Evolutionary conservation across 495 filamentous ascomycete species (phyloP).

Genomic region (Talaromyces adpressus): DNA sequence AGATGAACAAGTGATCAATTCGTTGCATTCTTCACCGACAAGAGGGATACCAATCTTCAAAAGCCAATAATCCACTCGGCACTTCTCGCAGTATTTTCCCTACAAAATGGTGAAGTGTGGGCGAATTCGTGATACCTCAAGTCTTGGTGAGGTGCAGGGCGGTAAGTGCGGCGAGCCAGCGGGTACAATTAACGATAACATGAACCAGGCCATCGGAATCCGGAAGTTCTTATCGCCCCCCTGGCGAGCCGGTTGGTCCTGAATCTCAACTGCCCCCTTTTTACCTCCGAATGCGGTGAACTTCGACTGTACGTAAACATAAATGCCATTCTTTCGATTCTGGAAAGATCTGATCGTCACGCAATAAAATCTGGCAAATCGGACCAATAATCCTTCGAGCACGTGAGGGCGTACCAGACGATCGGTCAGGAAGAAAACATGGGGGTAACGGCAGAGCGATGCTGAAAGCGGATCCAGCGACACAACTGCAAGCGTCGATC

Average conservation of each 20-base stretch:
- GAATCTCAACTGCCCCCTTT: background rate
- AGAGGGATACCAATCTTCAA: background rate
- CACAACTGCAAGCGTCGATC: slow-evolving; percentile 1
- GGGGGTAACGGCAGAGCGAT: background rate
- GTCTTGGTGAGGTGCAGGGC: background rate
- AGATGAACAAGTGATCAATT: background rate
- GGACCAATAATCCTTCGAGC: background rate
- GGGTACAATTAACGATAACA: background rate
- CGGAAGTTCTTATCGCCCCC: slow-evolving; percentile 1
- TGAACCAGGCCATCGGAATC: background rate
- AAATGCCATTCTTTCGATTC: background rate
- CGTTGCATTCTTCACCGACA: background rate
- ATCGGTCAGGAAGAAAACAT: background rate
- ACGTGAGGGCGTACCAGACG: background rate
- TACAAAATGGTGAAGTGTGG: background rate
- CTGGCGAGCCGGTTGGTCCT: background rate
- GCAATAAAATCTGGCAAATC: background rate
- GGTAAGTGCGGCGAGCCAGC: background rate
- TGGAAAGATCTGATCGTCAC: background rate
- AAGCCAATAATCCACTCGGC: background rate
- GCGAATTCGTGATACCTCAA: background rate
- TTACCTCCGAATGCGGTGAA: background rate
- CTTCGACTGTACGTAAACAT: background rate
- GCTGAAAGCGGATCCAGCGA: slow-evolving; percentile 3
- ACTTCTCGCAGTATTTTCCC: background rate